Percentiles rank a stretch among this genome's conserved stretches.
Evolutionary conservation across 495 filamentous ascomycete species (phyloP).

Genomic region (Elasticomyces elasticus): DNA sequence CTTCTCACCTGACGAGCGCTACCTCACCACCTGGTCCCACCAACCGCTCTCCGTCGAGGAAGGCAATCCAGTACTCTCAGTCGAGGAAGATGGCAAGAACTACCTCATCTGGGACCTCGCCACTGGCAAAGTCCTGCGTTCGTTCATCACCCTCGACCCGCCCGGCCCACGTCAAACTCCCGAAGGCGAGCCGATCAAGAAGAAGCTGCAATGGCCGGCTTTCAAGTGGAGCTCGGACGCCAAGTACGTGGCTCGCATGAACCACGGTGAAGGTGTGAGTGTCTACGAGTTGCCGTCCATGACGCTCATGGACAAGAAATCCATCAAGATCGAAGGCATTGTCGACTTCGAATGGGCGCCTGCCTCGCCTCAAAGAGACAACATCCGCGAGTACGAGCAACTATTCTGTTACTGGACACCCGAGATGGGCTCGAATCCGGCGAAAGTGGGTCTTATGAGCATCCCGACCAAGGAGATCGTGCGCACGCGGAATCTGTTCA

Average conservation of each 20-base stretch:
- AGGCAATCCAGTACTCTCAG: conserved; percentile 65
- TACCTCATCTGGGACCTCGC: conserved; percentile 98
- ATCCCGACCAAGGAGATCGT: conserved; percentile 89
- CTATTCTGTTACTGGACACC: conserved; percentile 98
- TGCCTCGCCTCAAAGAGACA: conserved; percentile 63
- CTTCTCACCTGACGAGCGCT: conserved; percentile 88
- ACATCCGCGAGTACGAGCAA: conserved; percentile 83
- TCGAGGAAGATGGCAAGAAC: conserved; percentile 97
- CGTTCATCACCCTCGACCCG: conserved; percentile 77
- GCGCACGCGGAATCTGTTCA: conserved; percentile 91
- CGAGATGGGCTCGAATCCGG: conserved; percentile 96
- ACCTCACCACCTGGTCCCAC: conserved; percentile 92
- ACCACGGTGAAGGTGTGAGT: conserved; percentile 77
- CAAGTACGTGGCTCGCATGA: conserved; percentile 90
- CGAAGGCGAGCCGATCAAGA: conserved; percentile 61
- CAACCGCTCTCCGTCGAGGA: conserved; percentile 84
- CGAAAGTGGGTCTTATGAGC: conserved; percentile 90
- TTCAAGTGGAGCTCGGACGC: conserved; percentile 99
- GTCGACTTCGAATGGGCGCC: conserved; percentile 98
- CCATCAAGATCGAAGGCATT: conserved; percentile 89
- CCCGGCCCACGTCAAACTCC: conserved; percentile 48
- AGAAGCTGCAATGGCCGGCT: conserved; percentile 93
- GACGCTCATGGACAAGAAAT: conserved; percentile 77
- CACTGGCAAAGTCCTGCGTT: conserved; percentile 79
- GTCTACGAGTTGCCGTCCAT: conserved; percentile 91